phyloP scores from a whole-genome alignment of 495 filamentous ascomycete genomes.

The Aspergillus egyptiacus region DNA sequence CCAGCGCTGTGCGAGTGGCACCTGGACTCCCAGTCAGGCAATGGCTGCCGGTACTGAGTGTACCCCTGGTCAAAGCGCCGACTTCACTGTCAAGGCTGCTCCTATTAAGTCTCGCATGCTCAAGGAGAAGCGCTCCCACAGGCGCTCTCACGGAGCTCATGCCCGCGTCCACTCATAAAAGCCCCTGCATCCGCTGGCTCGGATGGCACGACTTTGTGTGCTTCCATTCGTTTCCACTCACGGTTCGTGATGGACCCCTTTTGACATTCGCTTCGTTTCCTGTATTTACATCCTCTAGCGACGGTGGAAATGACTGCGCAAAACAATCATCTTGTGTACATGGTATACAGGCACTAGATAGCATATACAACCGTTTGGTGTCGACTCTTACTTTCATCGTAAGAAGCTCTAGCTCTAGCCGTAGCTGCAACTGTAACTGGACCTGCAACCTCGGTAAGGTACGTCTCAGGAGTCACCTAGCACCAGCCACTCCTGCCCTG shows the following conservation, averaged over 20 bases:
- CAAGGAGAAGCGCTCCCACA: constrained; percentile 31
- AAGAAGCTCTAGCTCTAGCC: too few species aligned
- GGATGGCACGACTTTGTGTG: background rate
- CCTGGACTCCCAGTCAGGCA: constrained; percentile 48
- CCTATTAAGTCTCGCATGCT: constrained; percentile 24
- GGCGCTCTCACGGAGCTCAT: constrained; percentile 19
- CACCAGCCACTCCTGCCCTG: too few species aligned
- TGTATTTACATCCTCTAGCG: constrained; percentile 6
- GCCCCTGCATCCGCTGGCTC: constrained; percentile 1
- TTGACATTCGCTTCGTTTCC: constrained; percentile 17
- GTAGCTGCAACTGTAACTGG: too few species aligned
- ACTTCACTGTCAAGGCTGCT: constrained; percentile 34
- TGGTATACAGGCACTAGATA: too few species aligned
- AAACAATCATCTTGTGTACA: background rate
- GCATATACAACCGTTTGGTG: too few species aligned
- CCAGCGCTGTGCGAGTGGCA: constrained; percentile 56
- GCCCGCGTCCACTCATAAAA: constrained; percentile 21
- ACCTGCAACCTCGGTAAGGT: too few species aligned
- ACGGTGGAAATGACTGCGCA: background rate
- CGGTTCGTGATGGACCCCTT: constrained; percentile 3
- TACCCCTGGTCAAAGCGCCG: constrained; percentile 42
- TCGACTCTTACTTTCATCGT: too few species aligned
- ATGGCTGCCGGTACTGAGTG: constrained; percentile 58
- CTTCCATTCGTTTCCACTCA: constrained; percentile 12
- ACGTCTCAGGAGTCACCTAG: too few species aligned